Evolutionary conservation across 306 rosid genomes (phyloP), one percentile per base, ranked within the genome.

Genomic region (Senna tora): DNA sequence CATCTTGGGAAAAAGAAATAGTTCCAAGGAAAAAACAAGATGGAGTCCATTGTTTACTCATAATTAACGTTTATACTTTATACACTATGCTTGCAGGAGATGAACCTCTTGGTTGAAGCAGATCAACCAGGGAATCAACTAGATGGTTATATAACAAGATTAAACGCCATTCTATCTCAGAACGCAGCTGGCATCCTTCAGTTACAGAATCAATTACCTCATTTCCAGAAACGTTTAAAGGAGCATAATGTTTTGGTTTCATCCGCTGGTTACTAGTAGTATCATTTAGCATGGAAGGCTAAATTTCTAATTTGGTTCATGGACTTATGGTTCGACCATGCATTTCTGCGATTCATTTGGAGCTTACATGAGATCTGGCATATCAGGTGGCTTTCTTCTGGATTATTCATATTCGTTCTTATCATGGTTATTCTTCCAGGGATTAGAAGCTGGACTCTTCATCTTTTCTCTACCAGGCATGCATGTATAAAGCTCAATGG

Each of bases 61-160:
- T 56, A 32, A 58, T 15, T 15, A 32, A 32, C 32, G 41, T 69
- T 75, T 45, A 57, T 57, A n/a, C n/a, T n/a, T n/a, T n/a, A 30
- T 74, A 57, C 74, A 19, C 38, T n/a, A 41, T 81, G 6, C 54
- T 77, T 84, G 84, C 90, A 95, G 99, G 99, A 95, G 78, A 95
- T 95, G 99, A 87, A 85, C 81, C 95, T 95, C 53, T 84, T 95
- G 87, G 97, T 91, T 33, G 96, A 88, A 78, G 99, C 97, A 71
- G 99, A 92, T 81, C 95, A 89, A 78, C 99, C 99, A 25, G 99
- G 96, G 67, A 95, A 92, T 84, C 96, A 88, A 62, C 86, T 95
- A 55, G 97, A 95, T 50, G 89, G 76, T 73, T 95, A 95, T 61
- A 57, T 95, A 71, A 79, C 87, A 20, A 86, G 89, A 85, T 77